phyloP scores from a whole-genome alignment of 345 rosid genomes.

The Acer saccharum region DNA sequence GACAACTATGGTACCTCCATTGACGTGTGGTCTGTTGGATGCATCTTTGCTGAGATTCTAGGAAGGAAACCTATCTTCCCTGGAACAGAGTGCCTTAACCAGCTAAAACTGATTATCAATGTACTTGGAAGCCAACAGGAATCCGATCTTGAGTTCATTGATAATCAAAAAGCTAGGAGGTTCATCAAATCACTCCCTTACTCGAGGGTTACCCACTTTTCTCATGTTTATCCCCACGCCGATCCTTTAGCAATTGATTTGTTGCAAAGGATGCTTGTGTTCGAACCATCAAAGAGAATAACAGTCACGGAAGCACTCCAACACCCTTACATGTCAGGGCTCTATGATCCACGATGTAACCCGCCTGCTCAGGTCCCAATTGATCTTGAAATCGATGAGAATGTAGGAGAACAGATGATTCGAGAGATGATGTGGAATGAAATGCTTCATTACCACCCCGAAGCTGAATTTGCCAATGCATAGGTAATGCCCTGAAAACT shows the following conservation, averaged over 20 bases:
- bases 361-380: conserved; percentile 76
- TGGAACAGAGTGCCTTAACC: conserved; percentile 82
- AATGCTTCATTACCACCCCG: conserved; percentile 78
- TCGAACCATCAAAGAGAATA: conserved; percentile 77
- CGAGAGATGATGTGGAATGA: conserved; percentile 88
- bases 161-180: conserved; percentile 65
- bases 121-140: conserved; percentile 74
- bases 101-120: conserved; percentile 70
- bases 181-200: conserved; percentile 69
- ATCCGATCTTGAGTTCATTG: conserved; percentile 72
- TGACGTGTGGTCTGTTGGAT: conserved; percentile 92
- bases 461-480: conserved; percentile 37
- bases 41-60: conserved; percentile 88
- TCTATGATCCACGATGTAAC: conserved; percentile 61
- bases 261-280: conserved; percentile 71
- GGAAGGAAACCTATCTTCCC: conserved; percentile 85
- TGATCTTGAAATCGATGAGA: conserved; percentile 63
- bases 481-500: conserved; percentile 15
- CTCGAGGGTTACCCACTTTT: conserved; percentile 54
- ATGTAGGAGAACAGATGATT: conserved; percentile 52
- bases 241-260: conserved; percentile 80
- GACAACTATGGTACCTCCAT: conserved; percentile 84
- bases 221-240: conserved; percentile 63
- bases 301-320: conserved; percentile 74
- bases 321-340: conserved; percentile 71